phyloP scores from a whole-genome alignment of 2,329 filamentous ascomycete genomes.

The Cadophora malorum region DNA sequence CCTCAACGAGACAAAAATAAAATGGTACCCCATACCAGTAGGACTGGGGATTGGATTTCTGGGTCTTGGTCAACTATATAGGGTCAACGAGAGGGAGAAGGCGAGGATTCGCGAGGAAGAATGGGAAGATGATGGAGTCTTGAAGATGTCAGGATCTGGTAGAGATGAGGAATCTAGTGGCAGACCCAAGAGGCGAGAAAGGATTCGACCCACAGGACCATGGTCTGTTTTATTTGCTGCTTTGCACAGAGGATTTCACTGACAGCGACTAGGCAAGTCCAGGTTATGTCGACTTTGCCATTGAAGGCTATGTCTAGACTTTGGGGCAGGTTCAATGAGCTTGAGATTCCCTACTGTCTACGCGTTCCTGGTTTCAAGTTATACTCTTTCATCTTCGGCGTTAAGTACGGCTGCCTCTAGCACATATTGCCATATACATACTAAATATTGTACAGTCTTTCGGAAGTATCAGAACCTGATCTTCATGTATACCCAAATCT shows the following conservation, averaged over 20 bases:
- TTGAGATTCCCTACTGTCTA: conserved; percentile 72
- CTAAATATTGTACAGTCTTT: conserved; percentile 59
- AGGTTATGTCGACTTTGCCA: conserved; percentile 76
- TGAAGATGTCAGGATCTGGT: conserved; percentile 35
- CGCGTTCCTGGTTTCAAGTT: conserved; percentile 76
- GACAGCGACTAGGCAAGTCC: conserved; percentile 61
- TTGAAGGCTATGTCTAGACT: conserved; percentile 74
- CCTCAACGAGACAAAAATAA: conserved; percentile 66
- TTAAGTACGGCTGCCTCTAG: conserved; percentile 57
- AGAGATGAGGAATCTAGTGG: conserved; percentile 53
- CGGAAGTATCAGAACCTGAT: conserved; percentile 87
- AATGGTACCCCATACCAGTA: conserved; percentile 77
- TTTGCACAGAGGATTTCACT: conserved; percentile 22
- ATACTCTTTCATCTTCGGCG: conserved; percentile 76
- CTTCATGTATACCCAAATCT: conserved; percentile 91
- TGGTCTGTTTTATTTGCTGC: conserved; percentile 53
- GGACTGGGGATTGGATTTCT: conserved; percentile 72
- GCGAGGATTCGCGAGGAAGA: conserved; percentile 47
- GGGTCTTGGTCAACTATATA: conserved; percentile 68
- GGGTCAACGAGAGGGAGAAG: conserved; percentile 59
- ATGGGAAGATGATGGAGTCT: conserved; percentile 46
- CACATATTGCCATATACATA: not conserved
- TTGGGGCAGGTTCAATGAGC: conserved; percentile 78
- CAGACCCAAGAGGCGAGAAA: conserved; percentile 53
- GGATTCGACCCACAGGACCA: conserved; percentile 70